Conservation (phyloP, 2,329 filamentous ascomycete genomes). For the Ophiostoma tasmaniense region DNA sequence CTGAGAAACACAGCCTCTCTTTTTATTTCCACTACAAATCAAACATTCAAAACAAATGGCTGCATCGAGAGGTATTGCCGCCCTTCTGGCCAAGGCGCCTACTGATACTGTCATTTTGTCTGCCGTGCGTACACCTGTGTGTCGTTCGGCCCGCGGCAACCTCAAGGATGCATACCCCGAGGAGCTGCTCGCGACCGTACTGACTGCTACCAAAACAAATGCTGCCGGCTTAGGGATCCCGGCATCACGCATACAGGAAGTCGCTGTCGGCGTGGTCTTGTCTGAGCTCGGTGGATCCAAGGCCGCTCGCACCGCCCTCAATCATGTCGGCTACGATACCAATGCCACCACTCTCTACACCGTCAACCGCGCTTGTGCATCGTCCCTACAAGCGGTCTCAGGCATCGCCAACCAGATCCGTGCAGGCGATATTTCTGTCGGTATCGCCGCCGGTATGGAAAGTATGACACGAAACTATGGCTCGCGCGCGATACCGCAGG, state of each 20-base stretch:
- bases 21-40: neutral
- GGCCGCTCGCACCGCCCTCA: slow-evolving; percentile 82
- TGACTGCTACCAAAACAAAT: slow-evolving; percentile 55
- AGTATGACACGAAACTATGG: slow-evolving; percentile 94
- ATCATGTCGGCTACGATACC: slow-evolving; percentile 67
- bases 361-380: slow-evolving; percentile 79
- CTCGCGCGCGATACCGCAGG: slow-evolving; percentile 69
- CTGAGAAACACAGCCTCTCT: neutral
- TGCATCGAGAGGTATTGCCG: slow-evolving; percentile 58
- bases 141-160: slow-evolving; percentile 70
- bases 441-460: slow-evolving; percentile 87
- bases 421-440: slow-evolving; percentile 61
- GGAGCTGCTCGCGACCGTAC: slow-evolving; percentile 65
- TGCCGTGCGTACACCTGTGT: slow-evolving; percentile 80
- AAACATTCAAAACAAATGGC: slow-evolving; percentile 31
- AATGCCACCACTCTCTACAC: slow-evolving; percentile 69
- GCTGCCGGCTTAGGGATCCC: slow-evolving; percentile 60
- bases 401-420: slow-evolving; percentile 65
- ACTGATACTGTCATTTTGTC: slow-evolving; percentile 83
- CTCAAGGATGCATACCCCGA: slow-evolving; percentile 87
- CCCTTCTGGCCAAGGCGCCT: slow-evolving; percentile 69
- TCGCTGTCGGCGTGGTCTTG: slow-evolving; percentile 80
- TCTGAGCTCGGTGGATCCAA: slow-evolving; percentile 86
- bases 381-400: slow-evolving; percentile 68
- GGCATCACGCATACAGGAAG: slow-evolving; percentile 63